phyloP scores from a whole-genome alignment of 257 asterid genomes.

The Dorcoceras hygrometricum region DNA sequence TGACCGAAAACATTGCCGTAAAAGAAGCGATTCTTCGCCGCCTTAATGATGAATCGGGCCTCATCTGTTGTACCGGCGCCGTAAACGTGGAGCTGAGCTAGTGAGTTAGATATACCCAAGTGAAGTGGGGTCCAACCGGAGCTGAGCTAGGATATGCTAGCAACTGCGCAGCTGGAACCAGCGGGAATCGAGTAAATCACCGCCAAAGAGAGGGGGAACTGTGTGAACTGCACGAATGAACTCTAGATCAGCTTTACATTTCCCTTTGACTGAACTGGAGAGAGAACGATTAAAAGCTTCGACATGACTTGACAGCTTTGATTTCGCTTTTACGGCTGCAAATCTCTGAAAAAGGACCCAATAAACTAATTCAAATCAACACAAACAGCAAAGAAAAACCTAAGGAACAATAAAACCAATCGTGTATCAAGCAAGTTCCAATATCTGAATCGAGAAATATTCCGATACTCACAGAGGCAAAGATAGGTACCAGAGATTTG shows the following conservation, averaged over 20 bases:
- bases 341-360: constrained; percentile 26
- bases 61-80: constrained; percentile 26
- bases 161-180: constrained; percentile 17
- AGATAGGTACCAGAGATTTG: constrained; percentile 27
- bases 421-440: background rate
- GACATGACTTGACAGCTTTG: constrained; percentile 44
- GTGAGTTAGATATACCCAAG: constrained; percentile 1
- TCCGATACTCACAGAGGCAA: constrained; percentile 4
- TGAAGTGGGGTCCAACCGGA: constrained; percentile 31
- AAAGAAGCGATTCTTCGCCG: constrained; percentile 23
- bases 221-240: constrained; percentile 30
- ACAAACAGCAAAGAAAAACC: constrained; percentile 1
- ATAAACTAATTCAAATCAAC: constrained; percentile 17
- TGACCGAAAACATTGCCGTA: constrained; percentile 24
- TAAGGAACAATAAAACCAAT: background rate
- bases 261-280: constrained; percentile 31
- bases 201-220: constrained; percentile 19
- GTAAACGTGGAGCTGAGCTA: constrained; percentile 10
- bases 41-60: constrained; percentile 21
- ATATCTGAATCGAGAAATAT: background rate
- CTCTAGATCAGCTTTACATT: constrained; percentile 28
- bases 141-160: constrained; percentile 31
- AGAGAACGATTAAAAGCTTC: constrained; percentile 24
- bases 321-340: constrained; percentile 32
- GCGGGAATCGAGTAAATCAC: constrained; percentile 34